A percentile compares a stretch with the other conserved stretches of the same genome.
phyloP scores from a whole-genome alignment of 805 yeast species.

The Teunomyces tritomae region DNA sequence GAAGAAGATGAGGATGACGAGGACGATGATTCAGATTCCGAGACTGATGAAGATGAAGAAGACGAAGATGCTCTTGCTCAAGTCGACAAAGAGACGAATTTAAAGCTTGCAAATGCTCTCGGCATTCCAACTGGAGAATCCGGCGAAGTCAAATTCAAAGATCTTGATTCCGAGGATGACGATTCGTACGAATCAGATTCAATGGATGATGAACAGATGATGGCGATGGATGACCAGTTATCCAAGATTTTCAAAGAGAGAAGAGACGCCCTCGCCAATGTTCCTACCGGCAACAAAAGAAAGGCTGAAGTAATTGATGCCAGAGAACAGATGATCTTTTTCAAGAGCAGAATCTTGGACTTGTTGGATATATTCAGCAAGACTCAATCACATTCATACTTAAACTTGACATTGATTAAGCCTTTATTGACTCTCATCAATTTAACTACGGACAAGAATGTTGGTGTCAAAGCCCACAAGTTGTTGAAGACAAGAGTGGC shows the following conservation, averaged over 20 bases:
- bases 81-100: conserved; percentile 47
- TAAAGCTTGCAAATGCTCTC: conserved; percentile 67
- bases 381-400: conserved; percentile 38
- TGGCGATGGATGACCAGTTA: conserved; percentile 84
- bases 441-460: conserved; percentile 62
- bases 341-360: conserved; percentile 78
- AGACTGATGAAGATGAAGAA: conserved; percentile 9
- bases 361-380: conserved; percentile 63
- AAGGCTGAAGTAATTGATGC: conserved; percentile 77
- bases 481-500: conserved; percentile 59
- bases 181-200: conserved; percentile 64
- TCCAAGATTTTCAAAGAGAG: conserved; percentile 84
- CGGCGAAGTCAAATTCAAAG: conserved; percentile 47
- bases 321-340: conserved; percentile 69
- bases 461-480: conserved; percentile 76
- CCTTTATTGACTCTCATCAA: conserved; percentile 63
- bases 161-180: conserved; percentile 39
- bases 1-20: conserved; percentile 15
- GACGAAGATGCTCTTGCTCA: conserved; percentile 13
- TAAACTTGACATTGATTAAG: conserved; percentile 43
- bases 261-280: conserved; percentile 54
- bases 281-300: conserved; percentile 58
- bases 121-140: conserved; percentile 51
- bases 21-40: conserved; percentile 7
- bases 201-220: conserved; percentile 96